Evolutionary conservation across 106 monocot species (phyloP).

Genomic region (Alisma plantagoaquatica): DNA sequence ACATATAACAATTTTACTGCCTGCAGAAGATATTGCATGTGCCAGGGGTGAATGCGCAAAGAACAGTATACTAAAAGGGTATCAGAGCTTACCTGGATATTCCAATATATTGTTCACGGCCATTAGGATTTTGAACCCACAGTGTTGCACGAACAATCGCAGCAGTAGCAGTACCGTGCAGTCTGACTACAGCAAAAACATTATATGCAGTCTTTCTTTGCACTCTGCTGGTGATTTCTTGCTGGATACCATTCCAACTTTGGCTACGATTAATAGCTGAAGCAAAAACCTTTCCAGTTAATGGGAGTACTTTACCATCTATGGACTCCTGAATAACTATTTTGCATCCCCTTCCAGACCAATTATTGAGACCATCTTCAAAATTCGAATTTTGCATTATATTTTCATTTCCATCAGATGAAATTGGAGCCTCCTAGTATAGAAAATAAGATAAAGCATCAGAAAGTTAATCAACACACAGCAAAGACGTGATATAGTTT

Average conservation of each 20-base stretch:
- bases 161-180: conserved; percentile 30
- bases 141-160: conserved; percentile 51
- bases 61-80: background rate
- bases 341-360: conserved; percentile 73
- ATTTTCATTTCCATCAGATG: conserved; percentile 30
- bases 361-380: conserved; percentile 60
- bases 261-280: conserved; percentile 46
- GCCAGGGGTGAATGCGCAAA: background rate
- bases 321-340: conserved; percentile 47
- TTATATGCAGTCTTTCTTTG: conserved; percentile 73
- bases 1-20: background rate
- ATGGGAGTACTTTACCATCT: conserved; percentile 41
- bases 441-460: no score
- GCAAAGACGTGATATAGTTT: no score
- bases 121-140: conserved; percentile 52
- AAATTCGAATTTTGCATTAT: conserved; percentile 61
- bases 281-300: conserved; percentile 46
- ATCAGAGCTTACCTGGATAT: conserved; percentile 40
- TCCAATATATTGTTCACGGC: conserved; percentile 67
- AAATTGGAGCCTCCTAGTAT: background rate
- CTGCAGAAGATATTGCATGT: background rate
- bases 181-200: conserved; percentile 46
- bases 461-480: no score
- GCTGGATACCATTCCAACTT: conserved; percentile 68
- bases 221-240: conserved; percentile 70